Evolutionary conservation across 225 moss, liverwort and hornwort species (phyloP).

Genomic region (Pseudisothecium myosuroides): DNA sequence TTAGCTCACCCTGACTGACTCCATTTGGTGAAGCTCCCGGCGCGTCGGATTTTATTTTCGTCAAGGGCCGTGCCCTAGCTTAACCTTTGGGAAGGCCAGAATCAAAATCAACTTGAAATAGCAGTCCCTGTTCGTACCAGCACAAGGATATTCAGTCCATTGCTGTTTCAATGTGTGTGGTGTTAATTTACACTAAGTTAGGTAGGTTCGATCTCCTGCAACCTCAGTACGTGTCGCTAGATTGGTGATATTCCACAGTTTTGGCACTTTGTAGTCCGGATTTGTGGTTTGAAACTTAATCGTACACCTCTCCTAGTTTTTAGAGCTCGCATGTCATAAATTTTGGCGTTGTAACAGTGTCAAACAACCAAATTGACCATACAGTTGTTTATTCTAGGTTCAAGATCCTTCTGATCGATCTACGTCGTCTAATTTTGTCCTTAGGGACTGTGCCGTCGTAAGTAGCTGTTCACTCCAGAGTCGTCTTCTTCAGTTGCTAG

Average conservation of each 20-base stretch:
- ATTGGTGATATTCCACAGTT: not conserved
- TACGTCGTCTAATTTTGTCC: not conserved
- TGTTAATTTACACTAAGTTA: not conserved
- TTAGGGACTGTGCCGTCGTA: not conserved
- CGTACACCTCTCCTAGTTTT: not conserved
- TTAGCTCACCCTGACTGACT: not conserved
- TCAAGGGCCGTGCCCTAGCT: not conserved
- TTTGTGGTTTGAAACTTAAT: too few relatives aligned
- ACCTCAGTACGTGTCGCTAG: not conserved
- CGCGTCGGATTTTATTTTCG: not conserved
- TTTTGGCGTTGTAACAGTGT: not conserved
- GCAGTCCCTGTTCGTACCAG: not conserved
- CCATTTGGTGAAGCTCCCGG: not conserved
- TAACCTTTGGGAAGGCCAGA: not conserved
- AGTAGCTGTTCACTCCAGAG: not conserved
- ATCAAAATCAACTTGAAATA: not conserved
- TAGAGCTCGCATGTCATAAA: not conserved
- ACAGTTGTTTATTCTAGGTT: not conserved
- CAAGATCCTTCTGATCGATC: not conserved
- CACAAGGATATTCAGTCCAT: not conserved
- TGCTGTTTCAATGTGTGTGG: not conserved
- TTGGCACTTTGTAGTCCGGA: not conserved
- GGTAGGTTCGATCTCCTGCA: too few relatives aligned
- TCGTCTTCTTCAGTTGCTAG: not conserved
- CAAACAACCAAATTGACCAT: not conserved